phyloP scores from a whole-genome alignment of 2,329 filamentous ascomycete species.

The Aplosporella prunicola region DNA sequence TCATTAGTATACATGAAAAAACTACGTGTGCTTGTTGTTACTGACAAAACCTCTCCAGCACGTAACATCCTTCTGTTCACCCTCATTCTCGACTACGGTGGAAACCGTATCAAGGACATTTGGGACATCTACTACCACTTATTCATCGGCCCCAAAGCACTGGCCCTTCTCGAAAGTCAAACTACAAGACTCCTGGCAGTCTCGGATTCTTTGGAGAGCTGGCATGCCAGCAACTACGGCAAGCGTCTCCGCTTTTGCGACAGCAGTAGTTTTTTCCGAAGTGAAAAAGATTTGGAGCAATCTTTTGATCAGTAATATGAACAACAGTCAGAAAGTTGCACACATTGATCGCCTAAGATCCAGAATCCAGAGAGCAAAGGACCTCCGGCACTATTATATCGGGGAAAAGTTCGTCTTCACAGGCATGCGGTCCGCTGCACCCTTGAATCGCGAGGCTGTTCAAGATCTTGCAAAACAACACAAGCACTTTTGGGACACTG shows the following conservation, averaged over 20 bases:
- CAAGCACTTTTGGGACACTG: conserved; percentile 22
- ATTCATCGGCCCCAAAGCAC: conserved; percentile 33
- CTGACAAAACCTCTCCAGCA: conserved; percentile 22
- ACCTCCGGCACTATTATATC: background rate
- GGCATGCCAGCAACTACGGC: conserved; percentile 40
- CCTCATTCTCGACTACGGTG: conserved; percentile 36
- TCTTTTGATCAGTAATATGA: background rate
- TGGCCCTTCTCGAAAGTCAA: conserved; percentile 33
- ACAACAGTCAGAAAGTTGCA: no score
- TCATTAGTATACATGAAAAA: conserved; percentile 35
- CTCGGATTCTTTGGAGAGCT: conserved; percentile 33
- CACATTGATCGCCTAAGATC: background rate
- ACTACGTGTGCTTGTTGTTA: background rate
- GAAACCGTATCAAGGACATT: conserved; percentile 15
- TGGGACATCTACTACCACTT: conserved; percentile 52
- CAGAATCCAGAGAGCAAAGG: background rate
- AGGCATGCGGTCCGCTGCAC: conserved; percentile 16
- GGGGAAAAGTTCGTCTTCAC: background rate
- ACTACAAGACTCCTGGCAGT: conserved; percentile 34
- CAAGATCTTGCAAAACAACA: conserved; percentile 13
- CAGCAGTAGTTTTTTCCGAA: conserved; percentile 33
- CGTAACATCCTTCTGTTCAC: conserved; percentile 47
- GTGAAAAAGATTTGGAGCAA: conserved; percentile 33
- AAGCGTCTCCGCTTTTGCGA: conserved; percentile 41
- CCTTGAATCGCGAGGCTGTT: conserved; percentile 16